Base-by-base conservation (phyloP, 192 early-diverging fungal species). In the Funneliformis mosseae region DNA sequence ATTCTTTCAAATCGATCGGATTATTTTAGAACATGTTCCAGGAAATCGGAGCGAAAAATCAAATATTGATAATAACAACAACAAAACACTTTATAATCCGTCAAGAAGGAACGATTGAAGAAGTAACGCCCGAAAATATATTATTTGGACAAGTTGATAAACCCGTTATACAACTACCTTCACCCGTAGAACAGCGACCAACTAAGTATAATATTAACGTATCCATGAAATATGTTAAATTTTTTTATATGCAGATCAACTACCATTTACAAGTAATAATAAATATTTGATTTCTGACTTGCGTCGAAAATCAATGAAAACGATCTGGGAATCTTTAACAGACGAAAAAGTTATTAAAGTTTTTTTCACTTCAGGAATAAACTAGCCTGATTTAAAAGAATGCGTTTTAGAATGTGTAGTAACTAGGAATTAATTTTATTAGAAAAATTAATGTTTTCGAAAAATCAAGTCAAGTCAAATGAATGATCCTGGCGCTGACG, bases 351-450 rank as follows among this genome's bases (percentile, higher is more conserved):
- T 23, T 39, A 25, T 14, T 14, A 25, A 38, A 28, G 68, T 67
- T 6, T 68, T 77, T 10, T 77, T 77, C 39, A 11, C 10, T 11
- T 10, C 9, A 12, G 76, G 11, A 11, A 3, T 8, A n/a, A 68
- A 70, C 5, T 77, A 14, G 60, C 64, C 59, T 71, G 76, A 77
- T 42, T n/a, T 77, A 5, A 77, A 77, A 60, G 60, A 77, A 21
- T 23, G n/a, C 16, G 63, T 77, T 64, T 28, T 77, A 23, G 76
- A 41, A 21, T 77, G 18, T 77, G n/a, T 77, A 21, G 61, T 67
- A n/a, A 48, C 12, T 11, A 77, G 60, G n/a, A 64, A 72, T 77
- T 67, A 11, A 16, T 41, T 69, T 69, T 23, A 39, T 77, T 38
- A 69, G 76, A 23, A 48, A 77, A 23, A 77, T 66, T 5, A n/a